Evolutionary conservation across 768 basidiomycete genomes (phyloP), one percentile per base, ranked within the genome.

Genomic region (Auricularia sp.): DNA sequence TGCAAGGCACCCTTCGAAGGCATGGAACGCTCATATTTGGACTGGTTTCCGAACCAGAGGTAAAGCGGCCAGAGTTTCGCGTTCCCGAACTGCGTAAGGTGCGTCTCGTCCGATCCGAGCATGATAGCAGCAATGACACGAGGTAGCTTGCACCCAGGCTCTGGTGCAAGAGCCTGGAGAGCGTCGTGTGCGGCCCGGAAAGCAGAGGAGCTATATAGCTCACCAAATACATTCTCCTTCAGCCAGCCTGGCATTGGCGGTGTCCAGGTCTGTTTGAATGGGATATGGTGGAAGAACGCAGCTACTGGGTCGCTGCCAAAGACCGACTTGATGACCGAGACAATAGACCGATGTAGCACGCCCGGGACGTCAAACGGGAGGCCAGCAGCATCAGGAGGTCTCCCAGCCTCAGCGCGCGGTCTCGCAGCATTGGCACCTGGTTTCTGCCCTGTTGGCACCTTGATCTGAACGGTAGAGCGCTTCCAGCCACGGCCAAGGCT

Each of bases 31-130:
- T 68, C 66, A 35, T 68, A 70, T 43, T 74, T 74, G 1, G 68
- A 67, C 36, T 69, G 64, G 42, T 71, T 71, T 0, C 70, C 71
- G 47, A 71, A 67, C 44, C 64, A 68, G 0, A 74, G 44, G 63
- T 81, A 82, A 0, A 78, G 36, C 2, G 79, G 80, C 81, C 78
- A 82, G 0, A 74, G 58, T 3, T 56, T 63, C 29, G 71, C 69
- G 1, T 70, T 62, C 2, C 77, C 73, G 67, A 77, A 77, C 3
- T 65, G 53, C 1, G 72, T 74, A 0, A 77, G 65, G 14, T 73
- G 72, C 4, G 74, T 76, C 1, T 68, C 14, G 66, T 77, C 75
- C 0, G 74, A 76, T 66, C 70, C 73, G 36, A 74, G 66, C 72
- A 76, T 74, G 16, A 73, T 16, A 5, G 64, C 68, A 21, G 65